Base-by-base conservation (phyloP, 257 asterid species). In the Echites panduratus region DNA sequence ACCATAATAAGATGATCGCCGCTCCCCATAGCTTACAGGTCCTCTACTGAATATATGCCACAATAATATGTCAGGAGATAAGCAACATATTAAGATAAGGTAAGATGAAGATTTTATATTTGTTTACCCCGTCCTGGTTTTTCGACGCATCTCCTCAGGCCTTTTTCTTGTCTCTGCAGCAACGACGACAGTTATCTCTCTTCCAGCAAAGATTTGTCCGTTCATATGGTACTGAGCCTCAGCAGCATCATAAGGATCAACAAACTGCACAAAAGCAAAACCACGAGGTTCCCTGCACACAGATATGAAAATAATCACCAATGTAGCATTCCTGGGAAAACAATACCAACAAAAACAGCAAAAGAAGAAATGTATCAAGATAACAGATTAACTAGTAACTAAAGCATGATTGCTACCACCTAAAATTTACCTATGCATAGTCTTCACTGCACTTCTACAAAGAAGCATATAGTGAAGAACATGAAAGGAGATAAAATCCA, bases 171-270 rank as follows among this genome's bases (percentile, higher is more conserved):
- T 71, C 80, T 79, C 79, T 24, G 83, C 74, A 66, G 83, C 83
- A 79, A 79, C 68, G 40, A 79, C 83, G 20, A 79, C 83, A 35
- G 83, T 35, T 47, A 79, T 75, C 74, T 79, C 83, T 79, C 80
- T 79, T 35, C 83, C 83, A 59, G 83, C 79, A 66, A 79, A 75
- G 40, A 75, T 75, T 68, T 69, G 59, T 22, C 83, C 83, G 67
- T 79, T 75, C 83, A 79, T 75, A 48, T 79, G 83, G 70, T 79
- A 75, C 49, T 79, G 83, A 71, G 83, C 83, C 75, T 79, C 80
- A 57, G 66, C 75, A 47, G 83, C 83, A 0, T 79, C 83, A 75
- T 75, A 79, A 66, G 80, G 54, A 75, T 79, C 83, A 45, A 79
- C 80, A 66, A 79, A 79, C 75, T 79, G 77, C 74, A 79, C 80